Evolutionary conservation across 2,329 filamentous ascomycete genomes (phyloP).

Genomic region (Aspergillus chevalieri): DNA sequence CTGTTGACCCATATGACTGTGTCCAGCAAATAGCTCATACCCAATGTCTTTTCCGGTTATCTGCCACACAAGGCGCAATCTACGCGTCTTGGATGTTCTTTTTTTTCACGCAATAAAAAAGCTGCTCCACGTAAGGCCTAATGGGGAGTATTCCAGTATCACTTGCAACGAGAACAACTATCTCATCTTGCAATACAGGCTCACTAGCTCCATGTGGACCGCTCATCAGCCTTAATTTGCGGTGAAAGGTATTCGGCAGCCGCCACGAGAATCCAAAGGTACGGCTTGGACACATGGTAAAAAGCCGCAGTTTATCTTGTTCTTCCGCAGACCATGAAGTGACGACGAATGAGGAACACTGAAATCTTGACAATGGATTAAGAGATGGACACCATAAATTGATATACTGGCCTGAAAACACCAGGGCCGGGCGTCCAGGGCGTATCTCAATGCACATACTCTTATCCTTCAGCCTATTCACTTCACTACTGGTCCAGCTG

Average conservation of each 20-base stretch:
- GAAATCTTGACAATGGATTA: slow-evolving; percentile 1
- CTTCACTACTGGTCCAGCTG: background rate
- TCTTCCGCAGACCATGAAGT: background rate
- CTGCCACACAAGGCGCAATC: background rate
- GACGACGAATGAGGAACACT: background rate
- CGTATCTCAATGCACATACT: background rate
- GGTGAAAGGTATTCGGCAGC: background rate
- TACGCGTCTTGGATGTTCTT: background rate
- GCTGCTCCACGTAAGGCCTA: slow-evolving; percentile 1
- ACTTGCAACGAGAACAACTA: slow-evolving; percentile 1
- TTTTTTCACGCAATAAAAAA: background rate
- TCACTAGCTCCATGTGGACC: background rate
- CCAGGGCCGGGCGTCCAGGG: background rate
- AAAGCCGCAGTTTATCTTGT: background rate
- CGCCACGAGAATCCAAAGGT: background rate
- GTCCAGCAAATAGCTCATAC: background rate
- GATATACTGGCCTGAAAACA: background rate
- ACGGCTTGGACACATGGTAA: background rate
- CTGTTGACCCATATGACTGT: background rate
- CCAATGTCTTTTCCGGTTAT: background rate
- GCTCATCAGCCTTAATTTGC: background rate
- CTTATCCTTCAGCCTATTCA: background rate
- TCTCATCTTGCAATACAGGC: background rate
- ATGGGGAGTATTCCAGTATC: slow-evolving; percentile 1
- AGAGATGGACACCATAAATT: slow-evolving; percentile 1